These are phyloP conservation scores for Acrasis kona DNA, from an alignment of 78 protist genomes.

Conservation along the genomic window DNA sequence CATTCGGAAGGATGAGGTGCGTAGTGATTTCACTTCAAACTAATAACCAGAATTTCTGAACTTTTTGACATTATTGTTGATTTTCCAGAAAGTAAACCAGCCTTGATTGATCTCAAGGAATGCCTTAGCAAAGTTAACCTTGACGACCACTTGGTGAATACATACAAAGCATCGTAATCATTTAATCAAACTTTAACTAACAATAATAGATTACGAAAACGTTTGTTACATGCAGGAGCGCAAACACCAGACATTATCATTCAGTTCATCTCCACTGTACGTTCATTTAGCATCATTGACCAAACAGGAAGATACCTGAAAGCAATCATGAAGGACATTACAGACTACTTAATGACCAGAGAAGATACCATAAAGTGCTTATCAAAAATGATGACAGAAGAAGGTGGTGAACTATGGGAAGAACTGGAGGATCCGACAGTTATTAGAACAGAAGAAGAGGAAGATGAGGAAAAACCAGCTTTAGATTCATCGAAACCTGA, in stretches of 20 bases:
- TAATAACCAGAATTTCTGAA: slow-evolving; percentile 51
- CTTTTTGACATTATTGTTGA: slow-evolving; percentile 70
- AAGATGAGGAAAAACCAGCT: slow-evolving; percentile 6
- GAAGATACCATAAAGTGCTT: slow-evolving; percentile 51
- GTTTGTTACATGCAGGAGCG: slow-evolving; percentile 71
- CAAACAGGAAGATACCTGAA: no score
- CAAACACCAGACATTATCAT: slow-evolving; percentile 46
- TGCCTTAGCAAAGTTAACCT: slow-evolving; percentile 3
- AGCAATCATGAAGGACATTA: slow-evolving; percentile 34
- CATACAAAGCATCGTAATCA: no score
- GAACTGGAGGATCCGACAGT: slow-evolving; percentile 24
- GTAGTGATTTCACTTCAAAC: no score
- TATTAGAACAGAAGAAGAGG: neutral
- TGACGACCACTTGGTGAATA: no score
- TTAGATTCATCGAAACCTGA: no score
- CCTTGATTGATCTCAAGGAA: slow-evolving; percentile 37
- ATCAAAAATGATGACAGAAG: neutral
- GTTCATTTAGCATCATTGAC: no score
- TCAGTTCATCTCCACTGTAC: slow-evolving; percentile 38
- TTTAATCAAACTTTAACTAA: no score
- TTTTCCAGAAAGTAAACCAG: slow-evolving; percentile 46
- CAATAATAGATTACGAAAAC: neutral
- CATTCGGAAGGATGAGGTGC: no score
- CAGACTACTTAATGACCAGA: slow-evolving; percentile 30
- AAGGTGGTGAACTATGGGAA: slow-evolving; percentile 1